Evolutionary conservation across 345 rosid species (phyloP), one percentile per base, ranked within the genome.

Genomic region (Rhodomyrtus tomentosa): DNA sequence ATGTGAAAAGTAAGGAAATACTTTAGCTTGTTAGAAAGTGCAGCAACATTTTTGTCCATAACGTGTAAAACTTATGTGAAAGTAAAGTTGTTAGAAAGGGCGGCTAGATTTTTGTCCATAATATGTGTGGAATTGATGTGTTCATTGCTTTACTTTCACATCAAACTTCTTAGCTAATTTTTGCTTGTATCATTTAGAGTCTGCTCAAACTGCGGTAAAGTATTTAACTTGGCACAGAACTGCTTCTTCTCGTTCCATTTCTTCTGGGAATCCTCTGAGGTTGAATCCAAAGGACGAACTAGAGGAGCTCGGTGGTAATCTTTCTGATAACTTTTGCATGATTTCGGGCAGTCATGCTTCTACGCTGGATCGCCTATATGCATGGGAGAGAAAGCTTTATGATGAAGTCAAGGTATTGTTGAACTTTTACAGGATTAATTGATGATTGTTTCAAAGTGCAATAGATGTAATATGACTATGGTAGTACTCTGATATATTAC

Each of bases 321-420:
- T 92, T 87, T 93, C 93, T 87, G 92, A 94, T 62, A 93, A 90
- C 86, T 89, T 91, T 83, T 92, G 96, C 91, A 92, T 95, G 99
- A 91, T 90, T 89, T 95, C 98, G 10, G 98, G 99, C 76, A 95
- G 98, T 88, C 99, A 97, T 85, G 99, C 94, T 55, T 97, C 99
- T 38, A 97, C 99, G 16, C 89, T 97, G 88, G 98, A 97, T 88
- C 92, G 99, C 87, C 88, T 97, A 32, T 95, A 88, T 91, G 99
- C 99, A 32, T 97, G 99, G 99, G 99, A 97, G 93, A 90, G 93
- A 88, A 97, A 97, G 89, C 98, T 97, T 87, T 93, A 94, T 81
- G 98, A 97, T 81, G 99, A 97, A 95, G 98, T 97, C 50, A 97
- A 97, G 98, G 99, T 97, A 91, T 45, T 45, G 18, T 54, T 55